Evolutionary conservation across 768 basidiomycete species (phyloP), one percentile per base, ranked within the genome.

Genomic region (Nidula microcarpa): DNA sequence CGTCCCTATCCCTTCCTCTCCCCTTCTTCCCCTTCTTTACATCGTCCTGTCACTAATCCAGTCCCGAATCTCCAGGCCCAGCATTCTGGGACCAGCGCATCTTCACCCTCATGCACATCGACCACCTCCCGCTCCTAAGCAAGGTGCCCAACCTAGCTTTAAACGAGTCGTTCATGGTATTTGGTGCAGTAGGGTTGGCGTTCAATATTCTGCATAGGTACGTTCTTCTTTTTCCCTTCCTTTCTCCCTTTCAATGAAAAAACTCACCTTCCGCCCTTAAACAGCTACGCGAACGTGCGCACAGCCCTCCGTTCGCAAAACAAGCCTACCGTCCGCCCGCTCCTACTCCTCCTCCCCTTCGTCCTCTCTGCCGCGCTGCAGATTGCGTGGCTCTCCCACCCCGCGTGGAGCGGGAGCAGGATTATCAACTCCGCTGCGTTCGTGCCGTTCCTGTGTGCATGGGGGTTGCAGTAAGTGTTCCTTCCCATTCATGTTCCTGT

Each of bases 111-210:
- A 75, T 82, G 6, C 72, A 70, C 46, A 65, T 91, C 7, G 77
- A 85, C 43, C 64, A 75, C 57, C 64, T 85, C 60, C 72, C 81
- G 9, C 55, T 71, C 44, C 66, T 87, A 52, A 67, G 70, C 44
- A 61, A 71, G 11, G 64, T 91, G 2, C 90, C 89, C 13, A 81
- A 89, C 62, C 64, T 93, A 1, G 80, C 82, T 1, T 71, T 98
- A 18, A 97, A 96, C 62, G 92, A 92, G 53, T 74, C 80, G 1
- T 94, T 98, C 77, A 91, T 98, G 87, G 71, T 86, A 37, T 87
- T 96, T 60, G 87, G 79, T 1, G 84, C 73, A 4, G 62, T 89
- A 35, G 86, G 77, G 0, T 73, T 95, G 1, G 79, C 78, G 0
- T 86, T 88, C 70, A 98, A 98, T 68, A 91, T 98, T 60, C 56